phyloP scores from a whole-genome alignment of 257 asterid species.

The Solanum paucissectum region DNA sequence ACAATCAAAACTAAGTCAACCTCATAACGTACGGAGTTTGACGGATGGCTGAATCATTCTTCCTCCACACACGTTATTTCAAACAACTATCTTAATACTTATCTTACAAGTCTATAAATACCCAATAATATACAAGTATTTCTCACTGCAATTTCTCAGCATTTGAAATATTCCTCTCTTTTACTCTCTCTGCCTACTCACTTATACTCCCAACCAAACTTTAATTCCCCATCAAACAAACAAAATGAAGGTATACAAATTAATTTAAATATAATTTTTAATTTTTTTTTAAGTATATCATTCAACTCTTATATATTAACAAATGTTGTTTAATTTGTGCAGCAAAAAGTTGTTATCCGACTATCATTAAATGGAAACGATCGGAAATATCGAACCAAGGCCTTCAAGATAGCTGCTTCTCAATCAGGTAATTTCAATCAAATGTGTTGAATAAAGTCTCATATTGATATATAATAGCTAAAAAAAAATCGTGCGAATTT shows the following conservation, averaged over 20 bases:
- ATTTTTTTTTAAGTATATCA: too few relatives aligned
- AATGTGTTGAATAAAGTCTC: rapidly evolving
- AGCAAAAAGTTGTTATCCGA: slow-evolving; percentile 5
- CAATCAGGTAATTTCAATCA: background rate
- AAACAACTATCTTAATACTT: too few relatives aligned
- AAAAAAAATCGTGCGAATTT: background rate
- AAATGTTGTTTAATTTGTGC: background rate
- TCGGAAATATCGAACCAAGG: background rate
- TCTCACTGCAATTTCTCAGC: background rate
- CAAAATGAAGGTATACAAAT: background rate
- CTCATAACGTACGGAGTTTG: background rate
- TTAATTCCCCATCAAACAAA: background rate
- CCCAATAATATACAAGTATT: background rate
- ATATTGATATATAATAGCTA: too few relatives aligned
- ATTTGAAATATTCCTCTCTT: background rate
- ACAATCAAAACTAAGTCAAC: background rate
- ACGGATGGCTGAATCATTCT: background rate
- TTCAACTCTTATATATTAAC: background rate
- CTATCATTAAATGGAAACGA: background rate
- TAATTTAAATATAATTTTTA: too few relatives aligned
- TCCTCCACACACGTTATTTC: background rate
- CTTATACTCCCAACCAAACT: background rate
- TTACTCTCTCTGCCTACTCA: background rate
- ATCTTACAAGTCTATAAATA: background rate
- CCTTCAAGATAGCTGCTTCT: background rate